These are phyloP conservation scores for Noccaea bulbosa DNA, from an alignment of 345 rosid species.

Conservation along the genomic window DNA sequence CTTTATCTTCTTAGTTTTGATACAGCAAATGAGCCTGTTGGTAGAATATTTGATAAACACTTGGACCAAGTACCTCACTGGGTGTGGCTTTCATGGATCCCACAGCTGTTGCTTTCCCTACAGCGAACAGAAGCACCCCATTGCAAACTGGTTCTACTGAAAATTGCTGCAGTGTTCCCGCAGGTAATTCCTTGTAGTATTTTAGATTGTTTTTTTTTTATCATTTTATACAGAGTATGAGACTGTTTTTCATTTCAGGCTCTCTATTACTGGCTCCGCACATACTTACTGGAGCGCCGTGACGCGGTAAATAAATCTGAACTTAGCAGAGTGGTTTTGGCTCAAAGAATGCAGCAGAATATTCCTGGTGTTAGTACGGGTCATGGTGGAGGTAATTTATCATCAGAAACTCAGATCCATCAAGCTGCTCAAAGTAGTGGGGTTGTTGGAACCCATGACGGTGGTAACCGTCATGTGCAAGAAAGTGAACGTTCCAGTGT, in stretches of 20 bases:
- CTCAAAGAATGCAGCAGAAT: slow-evolving; percentile 89
- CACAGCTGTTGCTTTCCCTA: slow-evolving; percentile 90
- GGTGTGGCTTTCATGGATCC: slow-evolving; percentile 99
- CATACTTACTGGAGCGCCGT: slow-evolving; percentile 96
- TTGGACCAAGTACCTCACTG: slow-evolving; percentile 95
- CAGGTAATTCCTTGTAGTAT: slow-evolving; percentile 55
- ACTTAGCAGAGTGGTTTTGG: slow-evolving; percentile 68
- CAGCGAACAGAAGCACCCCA: slow-evolving; percentile 97
- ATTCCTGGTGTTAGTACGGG: slow-evolving; percentile 54
- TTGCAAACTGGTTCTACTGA: slow-evolving; percentile 89
- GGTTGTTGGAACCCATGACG: slow-evolving; percentile 69
- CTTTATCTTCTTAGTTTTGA: slow-evolving; percentile 94
- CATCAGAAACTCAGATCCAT: slow-evolving; percentile 66
- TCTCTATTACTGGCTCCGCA: slow-evolving; percentile 96
- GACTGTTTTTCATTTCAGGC: slow-evolving; percentile 55
- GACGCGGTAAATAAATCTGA: slow-evolving; percentile 94
- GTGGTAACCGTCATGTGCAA: slow-evolving; percentile 72
- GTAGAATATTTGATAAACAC: slow-evolving; percentile 88
- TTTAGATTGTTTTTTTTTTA: background rate
- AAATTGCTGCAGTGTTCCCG: slow-evolving; percentile 87
- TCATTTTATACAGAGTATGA: slow-evolving; percentile 23
- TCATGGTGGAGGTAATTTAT: slow-evolving; percentile 59
- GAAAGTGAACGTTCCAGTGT: slow-evolving; percentile 70
- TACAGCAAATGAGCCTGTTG: slow-evolving; percentile 82
- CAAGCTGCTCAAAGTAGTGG: slow-evolving; percentile 60